phyloP scores from a whole-genome alignment of 176 grass and related monocot genomes.

The Melocanna baccifera region DNA sequence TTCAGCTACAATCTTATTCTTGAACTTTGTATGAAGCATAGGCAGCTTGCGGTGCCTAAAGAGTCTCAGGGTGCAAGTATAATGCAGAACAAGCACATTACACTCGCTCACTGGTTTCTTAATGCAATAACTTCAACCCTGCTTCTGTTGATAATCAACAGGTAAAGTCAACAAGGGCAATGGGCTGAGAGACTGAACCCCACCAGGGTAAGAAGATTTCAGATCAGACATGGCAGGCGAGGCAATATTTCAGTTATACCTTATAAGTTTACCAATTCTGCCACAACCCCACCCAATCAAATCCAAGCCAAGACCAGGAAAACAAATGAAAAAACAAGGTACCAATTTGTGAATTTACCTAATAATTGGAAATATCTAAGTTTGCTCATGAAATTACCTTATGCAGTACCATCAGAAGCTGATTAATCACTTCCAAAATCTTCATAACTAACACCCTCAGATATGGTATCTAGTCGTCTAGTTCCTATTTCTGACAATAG shows the following conservation, averaged over 20 bases:
- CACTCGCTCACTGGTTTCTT: neutral
- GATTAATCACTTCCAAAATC: slow-evolving; percentile 85
- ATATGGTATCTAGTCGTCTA: slow-evolving; percentile 89
- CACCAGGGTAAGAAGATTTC: neutral
- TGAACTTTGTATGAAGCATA: neutral
- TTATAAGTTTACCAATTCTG: neutral
- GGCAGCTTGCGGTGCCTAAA: neutral
- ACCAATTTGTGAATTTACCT: slow-evolving; percentile 12
- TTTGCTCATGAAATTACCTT: slow-evolving; percentile 45
- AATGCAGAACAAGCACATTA: neutral
- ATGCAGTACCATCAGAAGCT: slow-evolving; percentile 26
- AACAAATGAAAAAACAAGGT: slow-evolving; percentile 1
- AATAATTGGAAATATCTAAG: neutral
- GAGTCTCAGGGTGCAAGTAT: neutral
- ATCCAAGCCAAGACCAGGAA: slow-evolving; percentile 1
- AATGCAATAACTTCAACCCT: neutral
- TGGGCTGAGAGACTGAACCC: neutral
- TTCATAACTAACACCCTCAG: slow-evolving; percentile 84
- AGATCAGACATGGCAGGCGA: neutral
- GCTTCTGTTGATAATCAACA: neutral
- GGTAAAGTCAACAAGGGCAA: neutral
- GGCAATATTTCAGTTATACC: neutral
- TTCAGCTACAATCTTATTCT: slow-evolving; percentile 10
- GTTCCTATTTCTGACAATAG: slow-evolving; percentile 61
- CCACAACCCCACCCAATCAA: neutral